Evolutionary conservation across 2,329 filamentous ascomycete genomes (phyloP), one percentile per base, ranked within the genome.

Genomic region (Cercospora sesami): DNA sequence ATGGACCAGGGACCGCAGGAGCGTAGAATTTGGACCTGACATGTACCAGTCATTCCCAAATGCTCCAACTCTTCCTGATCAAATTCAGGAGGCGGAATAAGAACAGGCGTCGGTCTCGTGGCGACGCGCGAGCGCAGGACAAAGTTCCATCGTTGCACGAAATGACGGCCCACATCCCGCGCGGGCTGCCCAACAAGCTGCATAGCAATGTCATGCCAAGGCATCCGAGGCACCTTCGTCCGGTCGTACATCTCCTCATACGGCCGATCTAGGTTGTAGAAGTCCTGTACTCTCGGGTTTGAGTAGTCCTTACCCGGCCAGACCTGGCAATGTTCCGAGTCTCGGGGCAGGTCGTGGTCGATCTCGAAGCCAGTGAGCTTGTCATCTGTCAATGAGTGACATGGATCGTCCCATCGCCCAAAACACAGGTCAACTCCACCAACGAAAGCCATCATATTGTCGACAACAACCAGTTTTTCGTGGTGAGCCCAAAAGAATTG

Each of bases 401-500:
- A 92, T 10, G 95, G 94, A 57, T 93, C 96, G 78, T 98, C 95
- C 95, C 95, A 99, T 74, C 95, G 88, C 58, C 95, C 95, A 79
- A 98, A 97, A 80, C 95, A 99, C 23, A 99, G 84, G 82, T 99
- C 95, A 70, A 99, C 92, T 39, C 95, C 95, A 68, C 95, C 95
- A 60, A 97, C 90, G 78, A 99, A 98, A 10, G 94, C 95, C 60
- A 98, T 89, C 64, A 94, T 95, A 76, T 98, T 95, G 78, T 99
- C 95, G 18, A 99, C 91, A 48, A 99, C 89, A 76, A 93, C 94
- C n/a, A 99, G 87, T 81, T 99, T 99, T 79, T 99, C 95, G 80
- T 99, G 95, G 78, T 99, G 95, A 1, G 95, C 95, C 85, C 96
- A 99, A 84, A 99, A 99, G 83, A 99, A 99, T 57, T 97, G 96